phyloP scores from a whole-genome alignment of 2,329 filamentous ascomycete species.

The Atkinsonella hypoxylon region DNA sequence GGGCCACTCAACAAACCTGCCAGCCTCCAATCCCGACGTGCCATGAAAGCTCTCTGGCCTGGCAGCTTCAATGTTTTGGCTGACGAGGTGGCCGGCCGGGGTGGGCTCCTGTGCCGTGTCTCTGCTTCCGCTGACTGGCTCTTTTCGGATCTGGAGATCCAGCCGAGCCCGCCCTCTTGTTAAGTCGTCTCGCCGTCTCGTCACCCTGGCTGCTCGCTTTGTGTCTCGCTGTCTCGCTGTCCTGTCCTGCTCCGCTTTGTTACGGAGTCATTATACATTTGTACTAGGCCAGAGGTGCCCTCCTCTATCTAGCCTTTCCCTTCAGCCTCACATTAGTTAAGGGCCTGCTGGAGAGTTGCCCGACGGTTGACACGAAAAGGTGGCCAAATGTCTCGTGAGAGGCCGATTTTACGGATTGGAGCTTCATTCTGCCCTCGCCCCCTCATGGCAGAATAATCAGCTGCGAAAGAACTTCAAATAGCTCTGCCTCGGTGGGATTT shows the following conservation, averaged over 20 bases:
- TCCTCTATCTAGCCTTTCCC: too few relatives aligned
- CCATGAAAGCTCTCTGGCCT: slow-evolving; percentile 4
- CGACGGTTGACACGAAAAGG: too few relatives aligned
- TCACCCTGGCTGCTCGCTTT: background rate
- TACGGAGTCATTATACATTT: too few relatives aligned
- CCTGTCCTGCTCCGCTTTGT: background rate
- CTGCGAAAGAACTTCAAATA: too few relatives aligned
- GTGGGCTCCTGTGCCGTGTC: slow-evolving; percentile 6
- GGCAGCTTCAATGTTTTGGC: background rate
- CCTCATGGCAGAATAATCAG: too few relatives aligned
- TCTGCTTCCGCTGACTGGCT: slow-evolving; percentile 1
- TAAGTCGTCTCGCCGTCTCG: background rate
- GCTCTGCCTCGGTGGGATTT: too few relatives aligned
- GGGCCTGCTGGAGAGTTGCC: too few relatives aligned
- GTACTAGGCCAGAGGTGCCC: too few relatives aligned
- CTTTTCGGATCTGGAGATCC: background rate
- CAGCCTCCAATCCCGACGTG: slow-evolving; percentile 4
- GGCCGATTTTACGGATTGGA: too few relatives aligned
- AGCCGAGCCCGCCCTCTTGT: slow-evolving; percentile 3
- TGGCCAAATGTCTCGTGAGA: too few relatives aligned
- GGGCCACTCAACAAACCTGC: background rate
- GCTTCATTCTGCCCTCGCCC: too few relatives aligned
- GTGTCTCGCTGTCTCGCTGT: background rate
- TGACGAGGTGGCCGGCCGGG: slow-evolving; percentile 4
- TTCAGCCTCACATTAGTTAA: too few relatives aligned